These are phyloP conservation scores for Canavalia gladiata DNA, from an alignment of 306 rosid genomes.

Conservation along the genomic window DNA sequence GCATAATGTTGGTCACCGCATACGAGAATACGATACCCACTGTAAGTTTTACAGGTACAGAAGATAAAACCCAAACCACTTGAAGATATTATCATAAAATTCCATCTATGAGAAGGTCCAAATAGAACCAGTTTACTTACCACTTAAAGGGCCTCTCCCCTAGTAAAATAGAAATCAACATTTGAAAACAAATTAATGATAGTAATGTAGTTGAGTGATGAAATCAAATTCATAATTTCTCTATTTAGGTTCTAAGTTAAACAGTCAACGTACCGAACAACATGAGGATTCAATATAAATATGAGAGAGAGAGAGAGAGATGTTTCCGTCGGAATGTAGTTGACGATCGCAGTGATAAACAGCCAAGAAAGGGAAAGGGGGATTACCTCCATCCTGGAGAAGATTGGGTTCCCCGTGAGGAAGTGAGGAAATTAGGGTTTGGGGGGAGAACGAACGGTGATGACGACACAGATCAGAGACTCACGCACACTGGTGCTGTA, in stretches of 20 bases:
- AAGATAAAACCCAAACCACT: constrained; percentile 35
- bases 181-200: neutral
- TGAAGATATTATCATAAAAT: too few species aligned
- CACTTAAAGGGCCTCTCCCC: constrained; percentile 1
- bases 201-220: constrained; percentile 10
- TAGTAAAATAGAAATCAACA: neutral
- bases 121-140: constrained; percentile 14
- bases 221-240: neutral
- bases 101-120: neutral
- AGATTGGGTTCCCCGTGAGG: constrained; percentile 60
- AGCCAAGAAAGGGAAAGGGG: neutral
- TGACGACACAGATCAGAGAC: neutral
- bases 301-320: neutral
- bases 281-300: neutral
- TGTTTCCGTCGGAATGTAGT: neutral
- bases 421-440: constrained; percentile 60
- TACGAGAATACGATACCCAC: neutral
- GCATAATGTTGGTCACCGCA: constrained; percentile 33
- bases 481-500: neutral
- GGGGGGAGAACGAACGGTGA: constrained; percentile 30
- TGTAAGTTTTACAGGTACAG: neutral
- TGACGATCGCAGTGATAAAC: neutral
- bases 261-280: neutral
- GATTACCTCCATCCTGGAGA: constrained; percentile 76
- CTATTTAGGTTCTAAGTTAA: neutral